Percentiles rank a stretch among this genome's conserved stretches.
Evolutionary conservation across 2,329 filamentous ascomycete genomes (phyloP).

Genomic region (Calcarisporium arbuscula): DNA sequence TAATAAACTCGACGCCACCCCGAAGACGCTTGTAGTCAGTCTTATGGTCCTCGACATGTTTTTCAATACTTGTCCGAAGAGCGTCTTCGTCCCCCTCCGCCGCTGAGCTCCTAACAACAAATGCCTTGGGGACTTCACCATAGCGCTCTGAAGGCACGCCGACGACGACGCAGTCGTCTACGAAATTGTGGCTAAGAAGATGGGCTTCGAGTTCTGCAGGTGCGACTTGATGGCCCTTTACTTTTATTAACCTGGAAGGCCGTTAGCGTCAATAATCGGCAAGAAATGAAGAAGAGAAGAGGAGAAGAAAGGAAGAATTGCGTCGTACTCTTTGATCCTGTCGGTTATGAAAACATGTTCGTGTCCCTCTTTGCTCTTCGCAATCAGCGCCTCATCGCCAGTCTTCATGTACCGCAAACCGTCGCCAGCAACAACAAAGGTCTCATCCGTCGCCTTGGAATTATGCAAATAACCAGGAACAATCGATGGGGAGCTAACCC

Average conservation of each 20-base stretch:
- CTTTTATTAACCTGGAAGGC: no score
- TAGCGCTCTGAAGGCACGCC: no score
- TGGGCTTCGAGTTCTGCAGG: slow-evolving; percentile 71
- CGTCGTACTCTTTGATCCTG: slow-evolving; percentile 60
- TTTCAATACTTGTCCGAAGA: no score
- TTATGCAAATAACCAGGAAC: slow-evolving; percentile 79
- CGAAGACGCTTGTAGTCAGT: slow-evolving; percentile 60
- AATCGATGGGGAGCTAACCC: slow-evolving; percentile 66
- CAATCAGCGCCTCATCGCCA: slow-evolving; percentile 74
- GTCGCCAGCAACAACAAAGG: slow-evolving; percentile 57
- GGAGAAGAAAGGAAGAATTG: no score
- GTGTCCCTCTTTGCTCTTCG: slow-evolving; percentile 55
- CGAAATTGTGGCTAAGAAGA: slow-evolving; percentile 60
- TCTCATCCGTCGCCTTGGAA: slow-evolving; percentile 69
- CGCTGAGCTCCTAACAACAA: no score
- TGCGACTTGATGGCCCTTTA: slow-evolving; percentile 55
- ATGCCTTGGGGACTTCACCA: no score
- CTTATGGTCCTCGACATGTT: no score
- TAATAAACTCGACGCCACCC: slow-evolving; percentile 61
- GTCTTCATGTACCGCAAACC: slow-evolving; percentile 65
- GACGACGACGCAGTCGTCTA: slow-evolving; percentile 65
- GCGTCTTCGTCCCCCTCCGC: no score
- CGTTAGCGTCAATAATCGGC: no score
- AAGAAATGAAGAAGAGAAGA: no score
- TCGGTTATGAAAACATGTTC: slow-evolving; percentile 81